These are phyloP conservation scores for Fistulifera pelliculosa DNA, from an alignment of 108 stramenopile species.

Conservation along the genomic window DNA sequence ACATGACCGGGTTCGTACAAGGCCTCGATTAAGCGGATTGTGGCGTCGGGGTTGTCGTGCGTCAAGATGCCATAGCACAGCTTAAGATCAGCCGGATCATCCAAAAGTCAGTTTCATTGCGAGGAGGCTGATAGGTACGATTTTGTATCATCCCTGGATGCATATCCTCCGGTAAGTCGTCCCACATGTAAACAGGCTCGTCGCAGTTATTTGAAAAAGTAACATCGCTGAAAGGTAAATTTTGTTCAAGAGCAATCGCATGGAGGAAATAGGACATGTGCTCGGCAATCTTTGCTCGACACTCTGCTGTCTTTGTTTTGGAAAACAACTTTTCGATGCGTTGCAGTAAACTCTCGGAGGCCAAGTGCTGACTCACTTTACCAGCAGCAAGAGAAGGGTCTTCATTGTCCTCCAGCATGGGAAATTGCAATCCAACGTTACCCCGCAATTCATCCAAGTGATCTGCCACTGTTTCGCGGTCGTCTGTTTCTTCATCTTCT, in stretches of 20 bases:
- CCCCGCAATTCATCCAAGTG: not conserved
- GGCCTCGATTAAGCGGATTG: slow-evolving; percentile 76
- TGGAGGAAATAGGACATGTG: slow-evolving; percentile 65
- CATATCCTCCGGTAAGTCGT: slow-evolving; percentile 56
- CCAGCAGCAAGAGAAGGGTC: not conserved
- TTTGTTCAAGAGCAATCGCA: slow-evolving; percentile 63
- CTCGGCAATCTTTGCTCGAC: slow-evolving; percentile 65
- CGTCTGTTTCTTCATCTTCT: not conserved
- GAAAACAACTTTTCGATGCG: slow-evolving; percentile 43
- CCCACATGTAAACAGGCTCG: slow-evolving; percentile 39
- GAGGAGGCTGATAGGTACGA: slow-evolving; percentile 65
- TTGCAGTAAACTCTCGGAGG: slow-evolving; percentile 2
- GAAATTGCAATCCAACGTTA: not conserved
- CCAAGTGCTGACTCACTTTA: not conserved
- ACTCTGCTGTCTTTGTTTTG: slow-evolving; percentile 66
- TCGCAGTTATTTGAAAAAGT: slow-evolving; percentile 47
- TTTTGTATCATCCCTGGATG: slow-evolving; percentile 51
- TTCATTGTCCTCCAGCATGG: not conserved
- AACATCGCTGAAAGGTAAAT: slow-evolving; percentile 53
- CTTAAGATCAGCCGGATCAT: slow-evolving; percentile 48
- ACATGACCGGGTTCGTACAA: slow-evolving; percentile 47
- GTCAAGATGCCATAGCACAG: slow-evolving; percentile 79
- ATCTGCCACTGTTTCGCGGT: not conserved
- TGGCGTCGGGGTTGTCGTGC: slow-evolving; percentile 68
- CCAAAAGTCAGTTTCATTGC: slow-evolving; percentile 49